Conservation (phyloP, 2,329 filamentous ascomycete genomes). For the Trichophyton rubrum region DNA sequence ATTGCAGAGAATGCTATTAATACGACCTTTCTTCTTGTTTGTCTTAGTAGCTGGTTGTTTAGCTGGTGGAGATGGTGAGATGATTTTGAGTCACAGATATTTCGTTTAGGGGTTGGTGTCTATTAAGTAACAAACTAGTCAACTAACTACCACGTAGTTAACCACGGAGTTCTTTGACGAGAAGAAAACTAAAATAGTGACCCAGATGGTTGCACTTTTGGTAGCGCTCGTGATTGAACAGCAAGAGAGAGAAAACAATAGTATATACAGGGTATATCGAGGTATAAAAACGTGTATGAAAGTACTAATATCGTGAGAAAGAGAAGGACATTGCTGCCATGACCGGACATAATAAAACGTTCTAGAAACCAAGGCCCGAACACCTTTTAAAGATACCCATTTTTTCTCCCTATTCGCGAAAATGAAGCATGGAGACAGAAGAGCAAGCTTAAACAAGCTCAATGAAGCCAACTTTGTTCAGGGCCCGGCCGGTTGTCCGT, state of each 20-base stretch:
- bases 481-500: background rate
- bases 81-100: background rate
- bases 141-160: background rate
- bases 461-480: background rate
- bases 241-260: background rate
- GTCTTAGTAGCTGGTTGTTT: background rate
- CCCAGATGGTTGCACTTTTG: no score
- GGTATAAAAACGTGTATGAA: background rate
- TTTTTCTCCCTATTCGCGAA: background rate
- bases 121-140: no score
- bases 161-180: no score
- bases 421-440: background rate
- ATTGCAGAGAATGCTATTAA: background rate
- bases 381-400: background rate
- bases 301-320: no score
- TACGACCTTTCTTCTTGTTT: no score
- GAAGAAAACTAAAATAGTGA: no score
- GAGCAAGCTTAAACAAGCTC: background rate
- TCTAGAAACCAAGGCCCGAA: background rate
- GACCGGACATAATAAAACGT: background rate
- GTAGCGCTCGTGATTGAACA: background rate
- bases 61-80: background rate
- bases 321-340: background rate
- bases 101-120: no score
- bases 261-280: conserved; percentile 3